Conservation (phyloP, 164 flowering plant genomes). For the Sedum album region DNA sequence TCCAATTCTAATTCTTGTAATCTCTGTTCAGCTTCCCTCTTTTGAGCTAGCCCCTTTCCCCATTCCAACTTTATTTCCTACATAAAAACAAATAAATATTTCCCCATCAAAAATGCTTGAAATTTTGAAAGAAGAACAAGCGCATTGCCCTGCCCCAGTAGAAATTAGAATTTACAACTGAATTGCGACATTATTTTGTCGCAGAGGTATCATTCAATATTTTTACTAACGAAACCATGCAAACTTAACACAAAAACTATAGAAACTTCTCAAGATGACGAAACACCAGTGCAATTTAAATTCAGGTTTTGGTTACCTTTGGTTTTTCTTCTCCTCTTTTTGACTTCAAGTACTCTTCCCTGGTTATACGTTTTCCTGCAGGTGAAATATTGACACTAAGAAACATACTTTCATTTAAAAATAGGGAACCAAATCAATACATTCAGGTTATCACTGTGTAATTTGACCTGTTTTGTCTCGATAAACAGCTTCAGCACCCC, state of each 20-base stretch:
- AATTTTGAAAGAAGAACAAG: background rate
- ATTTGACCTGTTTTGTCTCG: conserved; percentile 62
- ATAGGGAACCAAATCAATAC: background rate
- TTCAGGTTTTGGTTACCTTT: conserved; percentile 42
- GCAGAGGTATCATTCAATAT: background rate
- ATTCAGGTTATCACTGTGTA: background rate
- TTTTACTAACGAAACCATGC: background rate
- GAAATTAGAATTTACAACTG: background rate
- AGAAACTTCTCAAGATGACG: background rate
- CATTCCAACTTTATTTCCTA: conserved; percentile 85
- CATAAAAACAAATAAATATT: conserved; percentile 8
- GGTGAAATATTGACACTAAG: background rate
- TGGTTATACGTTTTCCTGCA: conserved; percentile 71
- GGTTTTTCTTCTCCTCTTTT: conserved; percentile 72
- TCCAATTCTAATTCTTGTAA: conserved; percentile 40
- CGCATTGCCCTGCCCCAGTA: background rate
- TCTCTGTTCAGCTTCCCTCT: conserved; percentile 79
- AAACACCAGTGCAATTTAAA: background rate
- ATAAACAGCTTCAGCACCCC: conserved; percentile 22
- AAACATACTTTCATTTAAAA: background rate
- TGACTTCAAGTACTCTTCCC: conserved; percentile 59
- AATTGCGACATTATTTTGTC: background rate
- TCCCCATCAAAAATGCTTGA: background rate
- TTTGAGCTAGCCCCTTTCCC: conserved; percentile 95
- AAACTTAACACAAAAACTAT: background rate